phyloP scores from a whole-genome alignment of 1,284 basidiomycete genomes.

The Sporisorium scitamineum region DNA sequence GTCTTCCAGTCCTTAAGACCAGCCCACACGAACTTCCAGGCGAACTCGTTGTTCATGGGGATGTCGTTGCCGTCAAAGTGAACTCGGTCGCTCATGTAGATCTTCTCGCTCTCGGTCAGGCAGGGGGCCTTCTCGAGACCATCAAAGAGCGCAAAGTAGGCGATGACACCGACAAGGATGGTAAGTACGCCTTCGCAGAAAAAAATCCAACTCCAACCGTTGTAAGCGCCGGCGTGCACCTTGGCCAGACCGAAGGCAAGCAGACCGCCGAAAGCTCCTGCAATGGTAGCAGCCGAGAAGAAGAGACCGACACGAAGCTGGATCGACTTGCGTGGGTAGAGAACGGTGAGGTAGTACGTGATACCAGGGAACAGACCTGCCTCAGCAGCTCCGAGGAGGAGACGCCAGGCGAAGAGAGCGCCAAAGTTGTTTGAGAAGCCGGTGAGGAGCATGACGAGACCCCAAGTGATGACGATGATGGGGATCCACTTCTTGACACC shows the following conservation, averaged over 20 bases:
- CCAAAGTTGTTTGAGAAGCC: slow-evolving; percentile 69
- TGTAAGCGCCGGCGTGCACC: slow-evolving; percentile 52
- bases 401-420: slow-evolving; percentile 68
- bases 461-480: slow-evolving; percentile 67
- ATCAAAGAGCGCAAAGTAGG: slow-evolving; percentile 60
- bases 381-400: slow-evolving; percentile 69
- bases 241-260: slow-evolving; percentile 58
- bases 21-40: slow-evolving; percentile 54
- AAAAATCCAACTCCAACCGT: slow-evolving; percentile 67
- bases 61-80: slow-evolving; percentile 57
- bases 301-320: slow-evolving; percentile 59
- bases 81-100: slow-evolving; percentile 52
- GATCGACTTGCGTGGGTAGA: slow-evolving; percentile 52
- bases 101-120: slow-evolving; percentile 53
- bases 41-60: slow-evolving; percentile 60
- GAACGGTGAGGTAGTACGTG: slow-evolving; percentile 47
- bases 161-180: slow-evolving; percentile 69
- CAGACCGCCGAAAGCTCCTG: slow-evolving; percentile 72
- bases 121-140: slow-evolving; percentile 53
- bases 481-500: slow-evolving; percentile 70
- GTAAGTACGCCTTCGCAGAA: slow-evolving; percentile 73
- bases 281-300: slow-evolving; percentile 68
- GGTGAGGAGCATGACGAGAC: slow-evolving; percentile 70
- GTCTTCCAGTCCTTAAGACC: slow-evolving; percentile 63
- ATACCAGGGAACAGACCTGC: slow-evolving; percentile 57